Conservation (phyloP, 108 stramenopile species). For the Cyclostephanos invisitatus region DNA sequence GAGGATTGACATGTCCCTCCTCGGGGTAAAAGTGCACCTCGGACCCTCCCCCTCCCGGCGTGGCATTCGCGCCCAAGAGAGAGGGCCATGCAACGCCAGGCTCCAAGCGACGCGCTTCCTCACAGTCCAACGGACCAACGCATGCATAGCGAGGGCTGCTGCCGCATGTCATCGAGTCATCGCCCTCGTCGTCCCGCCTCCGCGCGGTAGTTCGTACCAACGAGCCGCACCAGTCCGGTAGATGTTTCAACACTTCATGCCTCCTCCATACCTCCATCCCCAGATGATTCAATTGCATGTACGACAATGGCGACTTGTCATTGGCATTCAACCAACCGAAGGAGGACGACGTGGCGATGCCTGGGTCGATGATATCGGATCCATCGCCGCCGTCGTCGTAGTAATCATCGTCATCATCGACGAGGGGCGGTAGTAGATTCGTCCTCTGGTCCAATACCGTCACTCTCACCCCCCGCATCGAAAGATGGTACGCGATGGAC, state of each 20-base stretch:
- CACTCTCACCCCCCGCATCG: constrained; percentile 37
- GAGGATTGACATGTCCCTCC: constrained; percentile 66
- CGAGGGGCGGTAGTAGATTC: constrained; percentile 16
- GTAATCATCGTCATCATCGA: constrained; percentile 1
- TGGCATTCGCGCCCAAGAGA: constrained; percentile 6
- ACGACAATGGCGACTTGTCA: constrained; percentile 54
- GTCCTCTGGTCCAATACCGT: constrained; percentile 47
- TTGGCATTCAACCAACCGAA: constrained; percentile 80
- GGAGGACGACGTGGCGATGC: constrained; percentile 54
- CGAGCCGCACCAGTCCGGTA: constrained; percentile 57
- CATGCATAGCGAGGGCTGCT: constrained; percentile 17
- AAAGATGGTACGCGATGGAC: constrained; percentile 51
- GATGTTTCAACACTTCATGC: constrained; percentile 37
- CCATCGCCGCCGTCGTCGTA: constrained; percentile 9
- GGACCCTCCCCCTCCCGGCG: constrained; percentile 18
- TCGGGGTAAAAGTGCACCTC: constrained; percentile 58
- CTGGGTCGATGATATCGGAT: constrained; percentile 21
- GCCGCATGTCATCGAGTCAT: neutral
- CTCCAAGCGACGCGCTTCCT: constrained; percentile 26
- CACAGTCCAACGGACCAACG: constrained; percentile 29
- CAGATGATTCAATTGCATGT: constrained; percentile 58
- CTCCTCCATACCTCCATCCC: constrained; percentile 63
- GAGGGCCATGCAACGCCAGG: constrained; percentile 20
- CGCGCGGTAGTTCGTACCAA: constrained; percentile 39
- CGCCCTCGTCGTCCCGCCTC: neutral